Conservation (phyloP, 148 eudicot genomes). For the Rhododendron griersonianum region DNA sequence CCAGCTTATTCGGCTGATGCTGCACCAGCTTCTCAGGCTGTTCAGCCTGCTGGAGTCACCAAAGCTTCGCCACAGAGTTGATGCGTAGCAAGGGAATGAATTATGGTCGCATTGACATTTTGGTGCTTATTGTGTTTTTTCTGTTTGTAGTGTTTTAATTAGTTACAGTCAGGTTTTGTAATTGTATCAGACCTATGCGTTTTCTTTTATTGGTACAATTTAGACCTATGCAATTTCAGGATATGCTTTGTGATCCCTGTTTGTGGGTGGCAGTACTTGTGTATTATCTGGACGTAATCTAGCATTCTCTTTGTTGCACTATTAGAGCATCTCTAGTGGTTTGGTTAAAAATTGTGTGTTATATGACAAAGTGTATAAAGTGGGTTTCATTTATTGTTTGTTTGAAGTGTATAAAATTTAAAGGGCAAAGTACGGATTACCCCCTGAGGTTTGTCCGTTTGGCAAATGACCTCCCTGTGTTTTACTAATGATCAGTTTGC, state of each 20-base stretch:
- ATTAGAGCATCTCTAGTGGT: too few relatives aligned
- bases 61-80: slow-evolving; percentile 55
- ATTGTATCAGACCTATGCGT: background rate
- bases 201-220: background rate
- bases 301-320: background rate
- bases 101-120: background rate
- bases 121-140: background rate
- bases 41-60: slow-evolving; percentile 50
- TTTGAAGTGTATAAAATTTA: background rate
- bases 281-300: background rate
- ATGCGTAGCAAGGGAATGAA: background rate
- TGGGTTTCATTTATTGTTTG: too few relatives aligned
- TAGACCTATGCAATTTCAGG: slow-evolving; percentile 1
- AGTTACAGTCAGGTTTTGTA: background rate
- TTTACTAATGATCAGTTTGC: too few relatives aligned
- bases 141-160: background rate
- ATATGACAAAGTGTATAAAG: too few relatives aligned
- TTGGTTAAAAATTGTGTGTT: too few relatives aligned
- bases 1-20: slow-evolving; percentile 56
- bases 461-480: too few relatives aligned
- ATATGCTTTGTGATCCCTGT: background rate
- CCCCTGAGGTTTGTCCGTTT: too few relatives aligned
- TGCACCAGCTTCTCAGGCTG: slow-evolving; percentile 49
- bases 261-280: background rate
- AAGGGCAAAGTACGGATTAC: too few relatives aligned